phyloP scores from a whole-genome alignment of 148 eudicot genomes.

The Chenopodium album region DNA sequence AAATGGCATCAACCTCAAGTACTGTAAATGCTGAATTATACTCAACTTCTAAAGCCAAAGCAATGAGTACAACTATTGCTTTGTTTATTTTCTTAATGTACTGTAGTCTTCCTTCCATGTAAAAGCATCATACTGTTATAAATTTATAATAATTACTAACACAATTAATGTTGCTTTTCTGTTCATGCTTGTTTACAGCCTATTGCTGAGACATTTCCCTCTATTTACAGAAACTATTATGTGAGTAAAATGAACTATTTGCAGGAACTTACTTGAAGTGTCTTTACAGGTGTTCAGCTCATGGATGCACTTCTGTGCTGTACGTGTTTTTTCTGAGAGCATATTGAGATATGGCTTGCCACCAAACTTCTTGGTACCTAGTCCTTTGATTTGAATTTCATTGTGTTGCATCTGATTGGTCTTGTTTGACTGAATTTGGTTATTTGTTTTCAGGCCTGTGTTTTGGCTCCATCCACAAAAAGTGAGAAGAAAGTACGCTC shows the following conservation, averaged over 20 bases:
- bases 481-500: slow-evolving; percentile 96
- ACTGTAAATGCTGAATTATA: not conserved
- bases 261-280: slow-evolving; percentile 14
- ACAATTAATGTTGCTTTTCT: not conserved
- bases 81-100: not conserved
- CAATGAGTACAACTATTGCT: not conserved
- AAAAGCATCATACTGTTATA: not conserved
- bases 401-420: not conserved
- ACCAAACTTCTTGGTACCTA: slow-evolving; percentile 78
- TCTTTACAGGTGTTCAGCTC: slow-evolving; percentile 61
- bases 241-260: not conserved
- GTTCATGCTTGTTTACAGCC: slow-evolving; percentile 2
- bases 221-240: too few species aligned
- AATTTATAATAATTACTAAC: not conserved
- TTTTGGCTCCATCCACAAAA: slow-evolving; percentile 71
- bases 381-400: slow-evolving; percentile 8
- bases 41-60: not conserved
- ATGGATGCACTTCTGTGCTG: slow-evolving; percentile 96
- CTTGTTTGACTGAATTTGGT: slow-evolving; percentile 10
- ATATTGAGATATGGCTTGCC: slow-evolving; percentile 96
- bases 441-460: slow-evolving; percentile 57
- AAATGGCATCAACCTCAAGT: not conserved
- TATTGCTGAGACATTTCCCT: not conserved
- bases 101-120: not conserved
- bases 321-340: slow-evolving; percentile 78